Evolutionary conservation across 1,284 basidiomycete species (phyloP), one percentile per base, ranked within the genome.

Genomic region (Tilletiopsis washingtonensis): DNA sequence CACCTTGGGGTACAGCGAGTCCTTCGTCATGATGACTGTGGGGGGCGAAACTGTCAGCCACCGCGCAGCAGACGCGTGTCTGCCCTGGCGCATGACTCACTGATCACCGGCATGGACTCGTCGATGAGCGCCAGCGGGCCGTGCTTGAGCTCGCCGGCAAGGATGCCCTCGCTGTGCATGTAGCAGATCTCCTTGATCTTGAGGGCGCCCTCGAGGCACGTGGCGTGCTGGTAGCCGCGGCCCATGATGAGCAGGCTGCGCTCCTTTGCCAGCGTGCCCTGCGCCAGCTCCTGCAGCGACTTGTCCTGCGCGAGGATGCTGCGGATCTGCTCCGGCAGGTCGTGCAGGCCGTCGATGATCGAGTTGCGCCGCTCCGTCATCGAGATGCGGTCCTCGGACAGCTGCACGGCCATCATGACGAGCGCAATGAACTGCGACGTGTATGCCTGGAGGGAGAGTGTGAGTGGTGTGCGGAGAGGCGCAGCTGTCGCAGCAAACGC

Each of bases 341-440:
- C 84, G 73, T 91, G 90, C 27, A 99, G 81, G 47, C 88, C 91
- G 58, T 89, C 84, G 64, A 99, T 97, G 77, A 99, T 96, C 74
- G 88, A 82, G 73, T 86, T 85, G 61, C 93, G 83, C 56, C 94
- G 86, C 64, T 85, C 83, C 2, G 84, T 85, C 77, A 96, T 84
- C 42, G 88, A 89, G 73, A 96, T 87, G 44, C 91, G 86, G 77
- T 98, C 94, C 75, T 97, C 91, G 3, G 90, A 91, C 20, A 99
- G 81, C 76, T 97, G 91, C 34, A 98, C 81, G 14, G 94, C 94
- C 78, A 98, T 94, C 86, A 98, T 93, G 76, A 97, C 79, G 47
- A 98, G 81, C 3, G 93, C 94, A 64, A 98, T 91, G 79, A 97
- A 98, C 78, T 99, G 93, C 45, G 91, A 97, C 2, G 93, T 98